These are phyloP conservation scores for Forsythia suspensa DNA, from an alignment of 257 asterid species.

Conservation along the genomic window DNA sequence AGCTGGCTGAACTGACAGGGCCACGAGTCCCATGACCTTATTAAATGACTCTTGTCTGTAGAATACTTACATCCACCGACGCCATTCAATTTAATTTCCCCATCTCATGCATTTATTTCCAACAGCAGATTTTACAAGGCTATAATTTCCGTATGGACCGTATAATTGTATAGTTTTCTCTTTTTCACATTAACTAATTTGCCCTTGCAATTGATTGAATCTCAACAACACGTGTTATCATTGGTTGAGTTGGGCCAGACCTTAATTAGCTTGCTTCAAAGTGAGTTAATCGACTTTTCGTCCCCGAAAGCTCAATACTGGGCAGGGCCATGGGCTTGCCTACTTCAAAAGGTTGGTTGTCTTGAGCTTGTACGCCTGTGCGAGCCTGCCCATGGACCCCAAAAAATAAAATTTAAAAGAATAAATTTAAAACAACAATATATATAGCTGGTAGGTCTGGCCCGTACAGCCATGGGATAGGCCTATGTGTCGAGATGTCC, in stretches of 20 bases:
- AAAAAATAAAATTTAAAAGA: too few relatives aligned
- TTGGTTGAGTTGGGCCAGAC: background rate
- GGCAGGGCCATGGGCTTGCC: background rate
- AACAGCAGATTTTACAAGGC: conserved; percentile 17
- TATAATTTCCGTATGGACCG: conserved; percentile 51
- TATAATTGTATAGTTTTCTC: conserved; percentile 12
- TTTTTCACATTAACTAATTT: background rate
- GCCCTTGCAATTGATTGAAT: background rate
- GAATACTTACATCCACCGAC: conserved; percentile 34
- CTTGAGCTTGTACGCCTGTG: background rate
- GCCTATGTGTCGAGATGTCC: too few relatives aligned
- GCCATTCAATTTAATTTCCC: conserved; percentile 25
- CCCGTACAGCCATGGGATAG: too few relatives aligned
- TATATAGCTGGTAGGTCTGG: too few relatives aligned
- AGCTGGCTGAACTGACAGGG: conserved; percentile 25
- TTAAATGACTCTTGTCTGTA: conserved; percentile 23
- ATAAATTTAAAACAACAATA: too few relatives aligned
- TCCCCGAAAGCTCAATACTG: too few relatives aligned
- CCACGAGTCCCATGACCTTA: conserved; percentile 25
- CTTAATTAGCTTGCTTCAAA: background rate
- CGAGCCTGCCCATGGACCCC: too few relatives aligned
- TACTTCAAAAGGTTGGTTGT: background rate
- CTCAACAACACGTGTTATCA: background rate
- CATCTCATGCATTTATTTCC: conserved; percentile 43
- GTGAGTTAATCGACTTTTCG: too few relatives aligned